Conservation (phyloP, 352 stramenopile genomes). For the Blastocystis sp. region DNA sequence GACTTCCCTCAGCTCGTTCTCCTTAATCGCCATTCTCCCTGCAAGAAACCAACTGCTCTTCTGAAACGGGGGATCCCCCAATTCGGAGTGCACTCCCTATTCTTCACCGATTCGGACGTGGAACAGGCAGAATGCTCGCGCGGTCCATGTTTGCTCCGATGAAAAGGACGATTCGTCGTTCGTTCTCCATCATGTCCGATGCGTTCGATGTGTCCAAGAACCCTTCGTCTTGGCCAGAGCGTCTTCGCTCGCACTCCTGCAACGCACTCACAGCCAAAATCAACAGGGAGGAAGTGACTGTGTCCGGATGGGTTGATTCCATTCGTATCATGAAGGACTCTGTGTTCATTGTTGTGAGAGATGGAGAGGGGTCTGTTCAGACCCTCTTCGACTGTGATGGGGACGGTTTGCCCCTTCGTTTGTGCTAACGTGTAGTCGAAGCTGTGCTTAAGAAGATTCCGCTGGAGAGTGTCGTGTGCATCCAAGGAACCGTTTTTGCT, state of each 20-base stretch:
- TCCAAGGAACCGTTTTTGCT: background rate
- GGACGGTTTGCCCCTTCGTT: background rate
- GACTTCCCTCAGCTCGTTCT: background rate
- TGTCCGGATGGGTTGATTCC: constrained; percentile 23
- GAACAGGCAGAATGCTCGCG: too few relatives aligned
- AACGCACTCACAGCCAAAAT: background rate
- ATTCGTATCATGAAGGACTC: constrained; percentile 54
- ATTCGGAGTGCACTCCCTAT: too few relatives aligned
- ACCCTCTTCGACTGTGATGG: constrained; percentile 24
- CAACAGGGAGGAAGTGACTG: background rate
- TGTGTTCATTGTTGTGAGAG: constrained; percentile 32
- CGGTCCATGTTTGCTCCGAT: too few relatives aligned
- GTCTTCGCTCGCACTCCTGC: background rate
- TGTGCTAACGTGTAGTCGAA: background rate
- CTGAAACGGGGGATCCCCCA: too few relatives aligned
- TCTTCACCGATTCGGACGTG: too few relatives aligned
- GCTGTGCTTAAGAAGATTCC: constrained; percentile 14
- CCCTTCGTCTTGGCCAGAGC: background rate
- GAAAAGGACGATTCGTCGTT: background rate
- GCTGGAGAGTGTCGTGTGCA: constrained; percentile 36
- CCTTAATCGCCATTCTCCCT: background rate
- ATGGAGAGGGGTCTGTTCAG: background rate
- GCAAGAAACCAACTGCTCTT: too few relatives aligned
- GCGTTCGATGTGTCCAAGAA: constrained; percentile 12
- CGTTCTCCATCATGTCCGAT: background rate